Percentiles rank a stretch among this genome's conserved stretches.
Evolutionary conservation across 495 filamentous ascomycete genomes (phyloP).

Genomic region (Cryomyces minteri): DNA sequence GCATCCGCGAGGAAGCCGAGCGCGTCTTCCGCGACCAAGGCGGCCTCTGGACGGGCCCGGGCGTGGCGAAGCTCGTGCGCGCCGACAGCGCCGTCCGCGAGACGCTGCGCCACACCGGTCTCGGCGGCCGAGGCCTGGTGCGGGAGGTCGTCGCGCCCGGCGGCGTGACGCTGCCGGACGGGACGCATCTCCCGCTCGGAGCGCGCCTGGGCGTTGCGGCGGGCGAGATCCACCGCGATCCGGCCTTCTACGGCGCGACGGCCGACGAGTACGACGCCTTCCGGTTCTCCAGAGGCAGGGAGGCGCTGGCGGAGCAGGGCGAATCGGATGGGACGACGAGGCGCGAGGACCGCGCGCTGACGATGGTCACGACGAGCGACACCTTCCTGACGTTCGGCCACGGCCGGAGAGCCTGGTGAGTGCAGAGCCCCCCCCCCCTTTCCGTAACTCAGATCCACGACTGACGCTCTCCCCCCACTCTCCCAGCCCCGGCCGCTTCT

Average conservation of each 20-base stretch:
- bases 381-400: constrained; percentile 5
- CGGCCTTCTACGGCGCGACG: constrained; percentile 16
- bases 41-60: constrained; percentile 3
- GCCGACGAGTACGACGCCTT: constrained; percentile 21
- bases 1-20: constrained; percentile 1
- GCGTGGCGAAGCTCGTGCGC: constrained; percentile 16
- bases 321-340: not conserved
- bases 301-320: not conserved
- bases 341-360: not conserved
- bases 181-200: constrained; percentile 17
- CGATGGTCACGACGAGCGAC: constrained; percentile 1
- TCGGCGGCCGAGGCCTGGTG: constrained; percentile 22
- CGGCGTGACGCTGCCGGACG: constrained; percentile 20
- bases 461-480: not conserved
- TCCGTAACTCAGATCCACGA: too few species aligned
- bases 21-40: not conserved
- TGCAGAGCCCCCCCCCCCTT: not conserved
- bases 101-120: constrained; percentile 22
- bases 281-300: constrained; percentile 14
- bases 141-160: constrained; percentile 22
- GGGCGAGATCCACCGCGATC: constrained; percentile 22
- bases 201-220: constrained; percentile 22
- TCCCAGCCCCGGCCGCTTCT: constrained; percentile 6
- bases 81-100: constrained; percentile 26
- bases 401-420: constrained; percentile 6